Evolutionary conservation across 345 rosid genomes (phyloP).

Genomic region (sweet orange (Citrus sinensis)): DVS_A1.0 CM039163.1:15548001-15548500

Average conservation of each 20-base stretch:
- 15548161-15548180: rapidly evolving
- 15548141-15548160: not conserved
- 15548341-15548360: not conserved
- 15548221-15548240: not conserved
- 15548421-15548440: not conserved
- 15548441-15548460: not conserved
- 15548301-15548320: not conserved
- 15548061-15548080: not conserved
- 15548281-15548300: rapidly evolving
- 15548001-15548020: not conserved
- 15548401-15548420: not conserved
- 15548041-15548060: not conserved
- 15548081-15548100: not conserved
- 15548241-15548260: not conserved
- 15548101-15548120: not conserved
- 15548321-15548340: not conserved
- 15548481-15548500: not conserved
- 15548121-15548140: not conserved
- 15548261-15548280: rapidly evolving
- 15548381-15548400: not conserved
- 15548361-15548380: not conserved
- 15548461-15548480: not conserved
- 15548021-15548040: not conserved
- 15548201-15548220: not conserved
- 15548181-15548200: not conserved